Conservation (phyloP, 495 filamentous ascomycete species). For the Lasiosphaeria hispida region DNA sequence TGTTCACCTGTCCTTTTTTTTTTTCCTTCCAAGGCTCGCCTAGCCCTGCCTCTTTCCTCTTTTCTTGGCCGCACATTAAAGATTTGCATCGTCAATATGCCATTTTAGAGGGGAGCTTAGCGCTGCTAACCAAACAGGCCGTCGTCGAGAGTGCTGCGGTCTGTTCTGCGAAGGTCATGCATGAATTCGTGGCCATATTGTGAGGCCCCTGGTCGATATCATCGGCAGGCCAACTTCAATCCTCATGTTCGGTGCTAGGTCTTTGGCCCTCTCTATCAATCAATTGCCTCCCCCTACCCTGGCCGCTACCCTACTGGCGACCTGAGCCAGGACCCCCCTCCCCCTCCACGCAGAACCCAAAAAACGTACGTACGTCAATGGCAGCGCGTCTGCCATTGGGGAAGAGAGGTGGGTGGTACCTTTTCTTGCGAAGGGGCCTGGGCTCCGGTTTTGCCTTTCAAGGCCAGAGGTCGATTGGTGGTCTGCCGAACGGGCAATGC, state of each 20-base stretch:
- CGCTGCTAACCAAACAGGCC: constrained; percentile 20
- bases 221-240: constrained; percentile 24
- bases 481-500: neutral
- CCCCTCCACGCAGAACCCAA: neutral
- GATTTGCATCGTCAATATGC: constrained; percentile 16
- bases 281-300: neutral
- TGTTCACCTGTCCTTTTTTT: constrained; percentile 4
- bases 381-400: constrained; percentile 12
- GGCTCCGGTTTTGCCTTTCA: constrained; percentile 7
- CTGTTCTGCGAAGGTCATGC: constrained; percentile 34
- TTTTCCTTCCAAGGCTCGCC: neutral
- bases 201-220: constrained; percentile 35
- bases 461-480: neutral
- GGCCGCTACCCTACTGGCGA: too few relatives aligned
- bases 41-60: neutral
- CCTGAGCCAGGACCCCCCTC: neutral
- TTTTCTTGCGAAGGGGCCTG: constrained; percentile 14
- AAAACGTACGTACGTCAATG: constrained; percentile 10
- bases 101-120: constrained; percentile 16
- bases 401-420: constrained; percentile 1
- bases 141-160: constrained; percentile 14
- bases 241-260: constrained; percentile 10
- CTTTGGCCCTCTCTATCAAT: constrained; percentile 2
- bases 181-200: constrained; percentile 44
- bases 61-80: constrained; percentile 9